Conservation (phyloP, 768 basidiomycete genomes). For the Neoboletus subvelutipes region DNA sequence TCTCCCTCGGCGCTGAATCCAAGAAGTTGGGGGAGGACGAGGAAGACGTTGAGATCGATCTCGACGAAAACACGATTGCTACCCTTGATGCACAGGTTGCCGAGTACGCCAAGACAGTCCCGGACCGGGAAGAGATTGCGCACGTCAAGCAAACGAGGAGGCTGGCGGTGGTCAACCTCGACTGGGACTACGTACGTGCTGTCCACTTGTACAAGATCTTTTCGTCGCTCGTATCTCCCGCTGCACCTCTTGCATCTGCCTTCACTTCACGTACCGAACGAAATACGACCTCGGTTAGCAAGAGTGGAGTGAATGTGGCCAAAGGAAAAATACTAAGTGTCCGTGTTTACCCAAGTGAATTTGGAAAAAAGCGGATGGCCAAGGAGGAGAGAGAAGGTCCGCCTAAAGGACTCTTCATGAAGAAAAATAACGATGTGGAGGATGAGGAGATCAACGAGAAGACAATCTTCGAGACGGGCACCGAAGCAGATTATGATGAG, state of each 20-base stretch:
- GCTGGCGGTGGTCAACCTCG: conserved; percentile 90
- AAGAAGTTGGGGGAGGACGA: conserved; percentile 30
- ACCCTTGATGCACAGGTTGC: conserved; percentile 75
- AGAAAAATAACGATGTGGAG: conserved; percentile 34
- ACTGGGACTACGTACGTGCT: conserved; percentile 96
- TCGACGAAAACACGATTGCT: conserved; percentile 74
- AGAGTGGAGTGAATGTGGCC: conserved; percentile 30
- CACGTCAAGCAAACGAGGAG: conserved; percentile 57
- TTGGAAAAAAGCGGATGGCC: conserved; percentile 84
- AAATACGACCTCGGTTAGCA: conserved; percentile 10
- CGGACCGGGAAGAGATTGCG: conserved; percentile 44
- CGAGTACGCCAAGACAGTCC: conserved; percentile 49
- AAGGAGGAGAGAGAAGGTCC: conserved; percentile 91
- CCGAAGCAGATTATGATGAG: conserved; percentile 81
- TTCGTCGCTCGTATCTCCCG: conserved; percentile 75
- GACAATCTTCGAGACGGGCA: conserved; percentile 64
- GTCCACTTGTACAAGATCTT: conserved; percentile 90
- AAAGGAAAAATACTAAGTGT: conserved; percentile 75
- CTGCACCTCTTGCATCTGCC: conserved; percentile 42
- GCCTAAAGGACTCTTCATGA: conserved; percentile 78
- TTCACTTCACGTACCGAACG: conserved; percentile 23
- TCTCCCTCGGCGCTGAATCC: conserved; percentile 49
- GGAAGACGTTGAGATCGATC: conserved; percentile 61
- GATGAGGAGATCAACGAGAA: conserved; percentile 63
- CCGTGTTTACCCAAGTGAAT: conserved; percentile 88